phyloP scores from a whole-genome alignment of 2,329 filamentous ascomycete species.

The Aspergillus novoparasiticus region DNA sequence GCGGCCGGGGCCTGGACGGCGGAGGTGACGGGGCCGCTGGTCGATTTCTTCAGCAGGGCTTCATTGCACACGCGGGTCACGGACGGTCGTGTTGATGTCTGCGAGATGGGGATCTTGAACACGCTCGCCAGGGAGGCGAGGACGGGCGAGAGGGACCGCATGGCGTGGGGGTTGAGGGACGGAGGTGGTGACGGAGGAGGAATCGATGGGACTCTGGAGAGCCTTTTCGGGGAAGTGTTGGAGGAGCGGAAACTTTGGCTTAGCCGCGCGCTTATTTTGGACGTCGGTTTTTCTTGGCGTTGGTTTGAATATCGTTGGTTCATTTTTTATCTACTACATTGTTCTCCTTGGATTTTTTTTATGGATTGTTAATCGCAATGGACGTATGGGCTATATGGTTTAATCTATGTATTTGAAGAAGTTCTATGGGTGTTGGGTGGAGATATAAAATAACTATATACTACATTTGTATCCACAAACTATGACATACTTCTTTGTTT shows the following conservation, averaged over 20 bases:
- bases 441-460: no score
- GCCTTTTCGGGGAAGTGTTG: conserved; percentile 18
- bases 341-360: no score
- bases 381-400: no score
- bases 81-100: conserved; percentile 31
- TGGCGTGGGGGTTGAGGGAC: conserved; percentile 22
- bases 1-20: conserved; percentile 24
- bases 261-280: not conserved
- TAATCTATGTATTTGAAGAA: no score
- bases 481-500: no score
- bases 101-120: conserved; percentile 46
- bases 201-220: conserved; percentile 11
- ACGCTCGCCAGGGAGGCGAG: conserved; percentile 49
- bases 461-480: no score
- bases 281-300: not conserved
- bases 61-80: conserved; percentile 26
- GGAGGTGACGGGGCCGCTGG: conserved; percentile 26
- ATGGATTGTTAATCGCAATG: no score
- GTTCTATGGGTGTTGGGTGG: no score
- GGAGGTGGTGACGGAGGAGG: conserved; percentile 12
- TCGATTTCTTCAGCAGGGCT: conserved; percentile 16
- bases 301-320: not conserved
- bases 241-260: conserved; percentile 15
- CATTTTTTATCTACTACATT: no score
- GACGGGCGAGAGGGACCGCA: conserved; percentile 42